Base-by-base conservation (phyloP, 2,329 filamentous ascomycete genomes). In the Camillea tinctor region DNA sequence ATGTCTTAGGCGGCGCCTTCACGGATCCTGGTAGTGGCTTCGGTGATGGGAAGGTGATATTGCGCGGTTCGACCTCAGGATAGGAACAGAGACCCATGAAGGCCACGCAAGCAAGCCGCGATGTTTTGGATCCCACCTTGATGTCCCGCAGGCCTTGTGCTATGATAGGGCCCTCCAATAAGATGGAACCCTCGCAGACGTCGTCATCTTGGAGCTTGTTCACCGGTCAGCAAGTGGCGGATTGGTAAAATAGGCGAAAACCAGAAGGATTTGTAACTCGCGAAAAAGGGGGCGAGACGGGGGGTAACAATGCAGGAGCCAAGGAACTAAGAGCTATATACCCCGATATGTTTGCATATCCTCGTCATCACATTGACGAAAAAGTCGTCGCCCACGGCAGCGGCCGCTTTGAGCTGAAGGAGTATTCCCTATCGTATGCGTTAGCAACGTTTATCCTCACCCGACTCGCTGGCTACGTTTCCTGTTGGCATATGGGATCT, bases 81-180 rank as follows among this genome's bases (percentile, higher is more conserved):
- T 79, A 81, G 2, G 75, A 66, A 63, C 84, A 87, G 2, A 84
- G 75, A 0, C 84, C 83, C n/a, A 84, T 71, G 57, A 86, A 71
- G 4, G 80, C 79, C 24, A 79, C 74, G 66, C 83, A 87, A 53
- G 86, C 79, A 4, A 82, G 73, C 26, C 80, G 70, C 20, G 83
- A 79, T 0, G 81, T 81, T 58, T 76, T 77, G 9, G 82, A 84
- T 1, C 77, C 77, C 20, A 84, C 69, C 5, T 67, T 70, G 64
- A 86, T 77, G 11, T 78, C 72, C 44, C 80, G 76, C 11, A 87
- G 68, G 8, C 76, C 76, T 48, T 79, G 75, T 30, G 83, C 81
- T 24, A 85, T 71, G 56, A 84, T 80, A 2, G 83, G 82, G 0
- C 81, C 83, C 68, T 87, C 82, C 1, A 77, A 75, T 4, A 73